A percentile compares a stretch with the other conserved stretches of the same genome.
Conservation (phyloP, 2,329 filamentous ascomycete genomes). For the Alternaria sp. region DNA sequence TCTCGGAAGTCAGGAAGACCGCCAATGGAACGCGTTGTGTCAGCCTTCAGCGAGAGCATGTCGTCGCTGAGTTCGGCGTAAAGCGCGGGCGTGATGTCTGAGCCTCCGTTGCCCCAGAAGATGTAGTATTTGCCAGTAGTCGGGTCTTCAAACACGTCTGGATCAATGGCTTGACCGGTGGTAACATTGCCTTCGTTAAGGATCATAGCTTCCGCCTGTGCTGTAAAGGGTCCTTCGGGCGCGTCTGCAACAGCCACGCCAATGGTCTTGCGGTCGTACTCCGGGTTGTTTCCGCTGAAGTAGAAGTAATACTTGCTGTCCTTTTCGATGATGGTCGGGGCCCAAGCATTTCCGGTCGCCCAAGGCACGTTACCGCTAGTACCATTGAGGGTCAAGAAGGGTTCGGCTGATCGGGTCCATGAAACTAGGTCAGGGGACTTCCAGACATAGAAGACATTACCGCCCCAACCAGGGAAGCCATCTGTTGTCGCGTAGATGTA, state of each 20-base stretch:
- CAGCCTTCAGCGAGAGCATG: constrained; percentile 29
- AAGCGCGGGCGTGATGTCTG: constrained; percentile 10
- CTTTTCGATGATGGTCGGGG: constrained; percentile 34
- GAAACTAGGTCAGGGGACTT: constrained; percentile 32
- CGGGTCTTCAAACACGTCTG: constrained; percentile 32
- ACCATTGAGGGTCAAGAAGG: constrained; percentile 37
- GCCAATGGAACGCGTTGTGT: constrained; percentile 17
- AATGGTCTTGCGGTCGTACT: constrained; percentile 36
- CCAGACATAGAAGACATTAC: constrained; percentile 38
- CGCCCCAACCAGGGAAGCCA: constrained; percentile 34
- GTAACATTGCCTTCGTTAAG: constrained; percentile 33
- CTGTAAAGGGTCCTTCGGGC: constrained; percentile 33
- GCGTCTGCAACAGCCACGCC: constrained; percentile 34
- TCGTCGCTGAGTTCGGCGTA: constrained; percentile 32
- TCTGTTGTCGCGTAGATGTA: constrained; percentile 40
- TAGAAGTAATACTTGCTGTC: constrained; percentile 37
- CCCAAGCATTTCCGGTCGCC: constrained; percentile 38
- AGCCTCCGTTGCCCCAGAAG: constrained; percentile 34
- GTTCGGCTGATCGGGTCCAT: constrained; percentile 30
- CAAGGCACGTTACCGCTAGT: constrained; percentile 37
- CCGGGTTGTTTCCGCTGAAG: constrained; percentile 35
- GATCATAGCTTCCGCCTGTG: constrained; percentile 34
- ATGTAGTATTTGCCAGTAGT: constrained; percentile 35
- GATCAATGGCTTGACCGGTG: constrained; percentile 35
- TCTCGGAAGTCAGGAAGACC: constrained; percentile 35